Percentiles rank a stretch among this genome's conserved stretches.
Evolutionary conservation across 768 basidiomycete species (phyloP).

Genomic region (Pholiota conissans): DNA sequence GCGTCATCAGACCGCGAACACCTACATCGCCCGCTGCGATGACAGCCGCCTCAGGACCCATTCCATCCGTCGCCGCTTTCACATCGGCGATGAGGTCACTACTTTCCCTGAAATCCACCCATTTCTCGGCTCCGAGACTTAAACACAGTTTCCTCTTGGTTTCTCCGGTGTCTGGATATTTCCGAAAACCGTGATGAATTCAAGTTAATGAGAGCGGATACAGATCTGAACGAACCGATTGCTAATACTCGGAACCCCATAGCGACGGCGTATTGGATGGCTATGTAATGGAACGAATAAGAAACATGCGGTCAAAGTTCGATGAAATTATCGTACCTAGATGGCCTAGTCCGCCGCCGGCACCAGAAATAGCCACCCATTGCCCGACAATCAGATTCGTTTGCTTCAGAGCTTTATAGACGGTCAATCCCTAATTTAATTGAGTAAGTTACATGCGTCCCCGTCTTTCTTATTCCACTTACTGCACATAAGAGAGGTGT

Average conservation of each 20-base stretch:
- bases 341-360: constrained; percentile 80
- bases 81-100: constrained; percentile 63
- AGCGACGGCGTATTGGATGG: constrained; percentile 76
- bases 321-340: constrained; percentile 40
- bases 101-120: constrained; percentile 74
- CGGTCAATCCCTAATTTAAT: constrained; percentile 64
- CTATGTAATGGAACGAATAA: constrained; percentile 30
- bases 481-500: constrained; percentile 76
- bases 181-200: background rate
- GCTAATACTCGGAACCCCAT: constrained; percentile 72
- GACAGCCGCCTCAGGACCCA: constrained; percentile 70
- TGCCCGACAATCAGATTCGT: constrained; percentile 59
- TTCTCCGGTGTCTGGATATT: constrained; percentile 66
- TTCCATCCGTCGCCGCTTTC: constrained; percentile 57
- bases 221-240: constrained; percentile 31
- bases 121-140: constrained; percentile 58
- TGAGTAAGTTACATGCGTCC: background rate
- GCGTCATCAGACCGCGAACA: no score
- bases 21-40: constrained; percentile 55
- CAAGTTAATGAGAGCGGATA: background rate
- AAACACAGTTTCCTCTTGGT: constrained; percentile 63
- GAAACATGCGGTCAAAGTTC: background rate
- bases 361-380: constrained; percentile 73
- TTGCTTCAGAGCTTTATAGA: constrained; percentile 79
- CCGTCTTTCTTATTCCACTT: constrained; percentile 13